These are phyloP conservation scores for Colletotrichum sidae DNA, from an alignment of 2,329 filamentous ascomycete genomes.

Conservation along the genomic window DNA sequence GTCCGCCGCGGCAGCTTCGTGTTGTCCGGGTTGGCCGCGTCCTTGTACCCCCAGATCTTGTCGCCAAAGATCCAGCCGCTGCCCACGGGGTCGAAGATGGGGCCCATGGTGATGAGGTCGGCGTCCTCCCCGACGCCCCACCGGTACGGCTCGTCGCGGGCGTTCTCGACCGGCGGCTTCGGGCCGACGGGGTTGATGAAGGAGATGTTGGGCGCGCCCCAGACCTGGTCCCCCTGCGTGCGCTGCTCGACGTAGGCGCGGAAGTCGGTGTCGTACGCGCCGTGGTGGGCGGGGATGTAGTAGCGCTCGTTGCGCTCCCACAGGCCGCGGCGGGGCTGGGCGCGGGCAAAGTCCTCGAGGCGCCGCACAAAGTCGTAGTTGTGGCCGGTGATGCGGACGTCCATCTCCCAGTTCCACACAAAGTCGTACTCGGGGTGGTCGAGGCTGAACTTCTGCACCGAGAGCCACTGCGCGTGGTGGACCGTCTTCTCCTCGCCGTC, in stretches of 20 bases:
- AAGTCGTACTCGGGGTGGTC: constrained; percentile 84
- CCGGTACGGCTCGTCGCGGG: constrained; percentile 74
- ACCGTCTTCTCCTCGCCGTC: constrained; percentile 66
- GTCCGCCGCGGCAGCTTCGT: constrained; percentile 76
- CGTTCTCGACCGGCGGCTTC: constrained; percentile 68
- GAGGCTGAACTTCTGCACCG: constrained; percentile 80
- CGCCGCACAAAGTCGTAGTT: constrained; percentile 83
- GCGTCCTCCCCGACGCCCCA: constrained; percentile 84
- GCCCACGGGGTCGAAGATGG: constrained; percentile 80
- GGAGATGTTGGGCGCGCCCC: constrained; percentile 73
- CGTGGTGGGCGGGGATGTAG: constrained; percentile 77
- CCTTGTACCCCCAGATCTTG: constrained; percentile 75
- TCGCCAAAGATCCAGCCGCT: constrained; percentile 80
- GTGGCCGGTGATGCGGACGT: constrained; percentile 82
- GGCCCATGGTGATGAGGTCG: constrained; percentile 79
- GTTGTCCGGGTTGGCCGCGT: constrained; percentile 58
- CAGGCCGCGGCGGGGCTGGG: constrained; percentile 76
- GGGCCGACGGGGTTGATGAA: constrained; percentile 73
- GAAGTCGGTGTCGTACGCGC: constrained; percentile 75
- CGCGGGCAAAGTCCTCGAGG: constrained; percentile 70
- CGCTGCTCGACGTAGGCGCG: constrained; percentile 70
- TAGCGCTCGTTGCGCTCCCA: constrained; percentile 81
- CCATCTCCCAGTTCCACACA: constrained; percentile 91
- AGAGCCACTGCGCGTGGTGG: constrained; percentile 75
- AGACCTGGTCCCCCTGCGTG: constrained; percentile 69